Evolutionary conservation across 306 rosid species (phyloP).

Genomic region (Dryas drummondii): DNA sequence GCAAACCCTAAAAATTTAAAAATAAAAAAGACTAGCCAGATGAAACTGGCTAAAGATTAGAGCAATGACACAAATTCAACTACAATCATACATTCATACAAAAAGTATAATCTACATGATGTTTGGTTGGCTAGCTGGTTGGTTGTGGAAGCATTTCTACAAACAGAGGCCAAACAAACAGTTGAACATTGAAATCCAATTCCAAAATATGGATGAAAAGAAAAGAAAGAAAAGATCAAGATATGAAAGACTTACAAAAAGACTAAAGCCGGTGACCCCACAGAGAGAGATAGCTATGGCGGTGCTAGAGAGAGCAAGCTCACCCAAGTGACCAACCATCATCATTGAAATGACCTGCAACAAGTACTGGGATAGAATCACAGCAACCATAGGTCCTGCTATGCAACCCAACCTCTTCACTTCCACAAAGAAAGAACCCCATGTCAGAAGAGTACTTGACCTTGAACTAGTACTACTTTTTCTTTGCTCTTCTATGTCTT

Average conservation of each 20-base stretch:
- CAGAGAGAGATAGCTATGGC: constrained; percentile 52
- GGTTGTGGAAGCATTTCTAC: too few relatives aligned
- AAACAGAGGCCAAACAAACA: too few relatives aligned
- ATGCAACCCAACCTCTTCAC: constrained; percentile 39
- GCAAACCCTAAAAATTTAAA: too few relatives aligned
- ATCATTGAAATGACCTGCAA: constrained; percentile 49
- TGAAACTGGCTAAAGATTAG: background rate
- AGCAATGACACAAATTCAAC: background rate
- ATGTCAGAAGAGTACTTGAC: constrained; percentile 11
- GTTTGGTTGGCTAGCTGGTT: too few relatives aligned
- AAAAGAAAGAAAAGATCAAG: background rate
- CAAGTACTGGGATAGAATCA: constrained; percentile 40
- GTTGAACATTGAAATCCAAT: background rate
- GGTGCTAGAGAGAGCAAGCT: constrained; percentile 53
- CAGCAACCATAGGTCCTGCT: constrained; percentile 58
- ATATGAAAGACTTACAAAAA: constrained; percentile 36
- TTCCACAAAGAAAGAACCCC: constrained; percentile 36
- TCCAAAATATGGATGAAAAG: background rate
- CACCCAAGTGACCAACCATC: constrained; percentile 57
- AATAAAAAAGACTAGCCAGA: background rate
- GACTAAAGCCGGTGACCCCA: constrained; percentile 51
- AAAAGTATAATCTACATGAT: too few relatives aligned
- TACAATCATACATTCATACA: too few relatives aligned
- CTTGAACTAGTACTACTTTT: background rate
- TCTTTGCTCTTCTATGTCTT: constrained; percentile 6